Evolutionary conservation across 345 rosid species (phyloP), one percentile per base, ranked within the genome.

Genomic region (Geranium brycei): DNA sequence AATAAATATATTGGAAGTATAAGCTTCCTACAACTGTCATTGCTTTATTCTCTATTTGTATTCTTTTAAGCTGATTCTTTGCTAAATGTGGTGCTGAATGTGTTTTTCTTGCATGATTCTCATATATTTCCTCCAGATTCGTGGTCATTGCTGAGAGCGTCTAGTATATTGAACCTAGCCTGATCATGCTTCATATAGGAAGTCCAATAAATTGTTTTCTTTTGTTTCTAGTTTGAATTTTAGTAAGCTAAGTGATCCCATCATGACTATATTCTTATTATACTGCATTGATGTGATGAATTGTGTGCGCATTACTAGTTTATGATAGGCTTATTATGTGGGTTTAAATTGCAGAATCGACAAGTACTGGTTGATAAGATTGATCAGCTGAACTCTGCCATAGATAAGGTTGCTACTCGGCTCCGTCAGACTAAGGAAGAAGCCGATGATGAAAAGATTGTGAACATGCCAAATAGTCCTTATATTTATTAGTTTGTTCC

Each of bases 321-420:
- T 38, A 38, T 38, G 11, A n/a, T 47, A 6, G 53, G 11, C 35
- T 17, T 0, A 30, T 19, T 8, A 66, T 62, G 31, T 2, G 47
- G 62, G 4, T 14, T 40, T 69, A 61, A 64, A 64, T 60, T 65
- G 56, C 82, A 91, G 98, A 89, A 91, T 17, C 71, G 96, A 2
- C 84, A 91, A 75, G 74, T 85, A 58, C 74, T 91, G 51, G 78
- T 88, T 0, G 89, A 87, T 72, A 89, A 91, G 80, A 91, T 91
- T 56, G 92, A 87, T 30, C 92, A 87, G 68, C 81, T 91, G 59
- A 91, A 89, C 80, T 78, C 88, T 19, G 95, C 98, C 59, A 88
- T 91, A 18, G 98, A 89, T 65, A 88, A 78, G 59, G 86, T 88
- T 58, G 88, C 97, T 31, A 47, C 86, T 62, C 97, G 86, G 81